Conservation (phyloP, 2,329 filamentous ascomycete species). For the Penicillium sp. region DNA sequence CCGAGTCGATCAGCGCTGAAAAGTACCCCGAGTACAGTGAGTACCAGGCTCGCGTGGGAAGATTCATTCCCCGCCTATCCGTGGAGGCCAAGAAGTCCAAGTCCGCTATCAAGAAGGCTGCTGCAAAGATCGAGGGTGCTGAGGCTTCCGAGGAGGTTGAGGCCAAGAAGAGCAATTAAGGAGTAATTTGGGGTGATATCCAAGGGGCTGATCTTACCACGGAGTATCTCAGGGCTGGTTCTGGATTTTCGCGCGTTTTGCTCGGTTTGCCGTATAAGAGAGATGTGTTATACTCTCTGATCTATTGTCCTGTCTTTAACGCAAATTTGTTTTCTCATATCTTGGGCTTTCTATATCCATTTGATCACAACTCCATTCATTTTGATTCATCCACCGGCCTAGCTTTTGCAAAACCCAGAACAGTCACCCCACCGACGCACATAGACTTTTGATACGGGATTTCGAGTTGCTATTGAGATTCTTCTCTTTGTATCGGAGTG, state of each 20-base stretch:
- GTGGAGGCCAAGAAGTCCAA: constrained; percentile 35
- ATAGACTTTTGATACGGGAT: too few relatives aligned
- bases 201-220: not conserved
- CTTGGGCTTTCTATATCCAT: not conserved
- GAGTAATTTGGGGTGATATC: not conserved
- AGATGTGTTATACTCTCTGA: not conserved
- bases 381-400: not conserved
- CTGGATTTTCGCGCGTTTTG: not conserved
- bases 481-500: too few relatives aligned
- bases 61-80: constrained; percentile 68
- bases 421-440: too few relatives aligned
- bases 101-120: constrained; percentile 23
- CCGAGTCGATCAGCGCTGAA: constrained; percentile 73
- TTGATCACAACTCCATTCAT: not conserved
- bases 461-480: too few relatives aligned
- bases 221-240: not conserved
- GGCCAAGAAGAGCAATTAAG: constrained; percentile 27
- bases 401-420: too few relatives aligned
- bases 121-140: constrained; percentile 10
- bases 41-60: constrained; percentile 81
- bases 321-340: not conserved
- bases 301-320: not conserved
- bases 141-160: constrained; percentile 16
- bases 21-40: constrained; percentile 89
- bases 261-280: not conserved